Evolutionary conservation across 2,329 filamentous ascomycete species (phyloP).

Genomic region (Fusarium duplospermum): DNA sequence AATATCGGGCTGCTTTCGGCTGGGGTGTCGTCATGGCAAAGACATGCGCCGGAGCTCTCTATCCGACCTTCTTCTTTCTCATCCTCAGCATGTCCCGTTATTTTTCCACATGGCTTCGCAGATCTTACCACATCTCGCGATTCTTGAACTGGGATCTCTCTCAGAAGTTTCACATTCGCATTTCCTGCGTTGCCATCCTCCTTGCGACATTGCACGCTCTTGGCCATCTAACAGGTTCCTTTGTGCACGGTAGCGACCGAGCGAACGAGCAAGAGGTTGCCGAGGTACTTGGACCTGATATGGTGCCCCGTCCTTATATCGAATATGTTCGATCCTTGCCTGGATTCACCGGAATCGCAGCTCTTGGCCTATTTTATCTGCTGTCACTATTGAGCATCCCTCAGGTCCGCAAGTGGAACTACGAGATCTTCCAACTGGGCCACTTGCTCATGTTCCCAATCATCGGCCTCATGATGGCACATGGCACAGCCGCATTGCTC

Average conservation of each 20-base stretch:
- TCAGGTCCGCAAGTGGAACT: constrained; percentile 61
- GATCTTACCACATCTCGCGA: constrained; percentile 62
- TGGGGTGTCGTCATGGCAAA: constrained; percentile 69
- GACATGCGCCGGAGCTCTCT: constrained; percentile 64
- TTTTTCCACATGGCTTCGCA: constrained; percentile 63
- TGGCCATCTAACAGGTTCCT: constrained; percentile 64
- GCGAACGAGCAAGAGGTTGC: constrained; percentile 58
- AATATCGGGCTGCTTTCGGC: constrained; percentile 62
- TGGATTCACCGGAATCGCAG: constrained; percentile 62
- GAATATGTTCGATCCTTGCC: constrained; percentile 60
- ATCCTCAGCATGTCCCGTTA: constrained; percentile 69
- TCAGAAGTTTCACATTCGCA: constrained; percentile 66
- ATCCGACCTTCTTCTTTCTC: constrained; percentile 69
- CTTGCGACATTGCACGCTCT: constrained; percentile 66
- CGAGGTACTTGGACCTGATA: constrained; percentile 56
- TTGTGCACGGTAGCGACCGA: constrained; percentile 60
- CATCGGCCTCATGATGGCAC: constrained; percentile 65
- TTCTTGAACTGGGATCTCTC: constrained; percentile 69
- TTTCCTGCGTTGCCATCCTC: constrained; percentile 61
- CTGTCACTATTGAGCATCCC: constrained; percentile 63
- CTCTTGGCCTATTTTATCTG: constrained; percentile 61
- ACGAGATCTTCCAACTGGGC: constrained; percentile 67
- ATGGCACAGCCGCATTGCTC: constrained; percentile 62
- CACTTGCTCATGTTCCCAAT: constrained; percentile 70
- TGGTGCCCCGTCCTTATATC: constrained; percentile 57